These are phyloP conservation scores for Desmodesmus armatus DNA, from an alignment of 139 green algal species.

Conservation along the genomic window DNA sequence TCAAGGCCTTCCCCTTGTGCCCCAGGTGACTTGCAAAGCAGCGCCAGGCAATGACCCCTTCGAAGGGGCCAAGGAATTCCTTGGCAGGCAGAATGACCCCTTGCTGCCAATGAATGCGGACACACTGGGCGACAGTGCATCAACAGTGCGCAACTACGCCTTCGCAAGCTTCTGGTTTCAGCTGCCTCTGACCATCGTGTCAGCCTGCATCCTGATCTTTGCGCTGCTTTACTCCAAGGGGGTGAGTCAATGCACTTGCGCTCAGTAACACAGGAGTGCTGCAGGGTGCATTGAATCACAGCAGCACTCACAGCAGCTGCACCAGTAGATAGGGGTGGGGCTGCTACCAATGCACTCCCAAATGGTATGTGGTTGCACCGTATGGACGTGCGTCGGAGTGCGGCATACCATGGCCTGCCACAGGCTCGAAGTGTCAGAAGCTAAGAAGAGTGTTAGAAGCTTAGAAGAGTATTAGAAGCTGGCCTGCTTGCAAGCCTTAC, in stretches of 20 bases:
- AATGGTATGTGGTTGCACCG: too few relatives aligned
- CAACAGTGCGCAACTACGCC: slow-evolving; percentile 43
- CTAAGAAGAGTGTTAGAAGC: too few relatives aligned
- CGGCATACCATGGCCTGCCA: too few relatives aligned
- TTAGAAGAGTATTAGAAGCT: too few relatives aligned
- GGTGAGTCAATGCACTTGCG: slow-evolving; percentile 45
- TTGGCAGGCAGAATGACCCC: too few relatives aligned
- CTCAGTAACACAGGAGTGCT: too few relatives aligned
- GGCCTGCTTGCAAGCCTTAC: too few relatives aligned
- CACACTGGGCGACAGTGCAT: slow-evolving; percentile 30
- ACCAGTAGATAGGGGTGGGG: too few relatives aligned
- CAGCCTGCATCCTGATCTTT: slow-evolving; percentile 90
- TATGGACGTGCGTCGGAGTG: too few relatives aligned
- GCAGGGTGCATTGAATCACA: background rate
- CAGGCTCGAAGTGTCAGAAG: too few relatives aligned
- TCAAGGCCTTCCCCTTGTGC: background rate
- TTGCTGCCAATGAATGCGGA: slow-evolving; percentile 27
- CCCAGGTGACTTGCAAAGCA: slow-evolving; percentile 15
- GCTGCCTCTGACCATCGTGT: slow-evolving; percentile 85
- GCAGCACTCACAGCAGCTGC: background rate
- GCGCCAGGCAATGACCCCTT: slow-evolving; percentile 1
- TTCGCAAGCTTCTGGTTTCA: slow-evolving; percentile 89
- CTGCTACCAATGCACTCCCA: too few relatives aligned
- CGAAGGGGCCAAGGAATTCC: too few relatives aligned
- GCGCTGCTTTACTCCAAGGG: slow-evolving; percentile 57